Evolutionary conservation across 495 filamentous ascomycete species (phyloP).

Genomic region (Zalerion maritima): DNA sequence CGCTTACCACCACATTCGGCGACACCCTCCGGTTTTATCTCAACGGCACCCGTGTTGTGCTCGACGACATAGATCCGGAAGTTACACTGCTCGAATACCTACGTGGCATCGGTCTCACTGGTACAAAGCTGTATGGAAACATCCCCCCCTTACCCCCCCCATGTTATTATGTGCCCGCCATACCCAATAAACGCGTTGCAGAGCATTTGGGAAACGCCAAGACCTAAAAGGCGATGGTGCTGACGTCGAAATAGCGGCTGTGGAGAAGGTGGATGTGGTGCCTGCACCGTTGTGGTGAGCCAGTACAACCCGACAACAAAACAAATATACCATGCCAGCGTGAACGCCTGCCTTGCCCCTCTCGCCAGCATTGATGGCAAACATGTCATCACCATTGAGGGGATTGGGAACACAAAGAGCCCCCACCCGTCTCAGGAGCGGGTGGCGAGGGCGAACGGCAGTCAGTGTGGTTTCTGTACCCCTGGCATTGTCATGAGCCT

Average conservation of each 20-base stretch:
- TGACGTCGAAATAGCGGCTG: constrained; percentile 47
- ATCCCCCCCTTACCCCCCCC: constrained; percentile 5
- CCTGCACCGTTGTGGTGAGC: constrained; percentile 90
- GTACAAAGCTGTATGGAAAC: constrained; percentile 39
- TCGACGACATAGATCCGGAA: constrained; percentile 78
- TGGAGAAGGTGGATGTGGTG: constrained; percentile 91
- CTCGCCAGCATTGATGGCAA: constrained; percentile 90
- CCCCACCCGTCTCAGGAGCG: constrained; percentile 90
- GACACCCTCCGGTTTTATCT: constrained; percentile 71
- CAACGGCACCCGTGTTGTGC: constrained; percentile 79
- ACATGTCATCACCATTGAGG: constrained; percentile 95
- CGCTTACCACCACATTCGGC: constrained; percentile 26
- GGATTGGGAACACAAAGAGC: constrained; percentile 77
- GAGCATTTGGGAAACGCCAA: constrained; percentile 2
- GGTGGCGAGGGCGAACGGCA: constrained; percentile 59
- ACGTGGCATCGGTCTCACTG: constrained; percentile 74
- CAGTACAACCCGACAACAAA: constrained; percentile 86
- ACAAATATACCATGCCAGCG: constrained; percentile 77
- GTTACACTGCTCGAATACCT: constrained; percentile 89
- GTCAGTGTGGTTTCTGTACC: constrained; percentile 76
- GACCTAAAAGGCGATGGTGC: constrained; percentile 4
- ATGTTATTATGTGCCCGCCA: constrained; percentile 9
- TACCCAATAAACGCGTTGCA: constrained; percentile 10
- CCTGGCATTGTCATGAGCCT: constrained; percentile 96
- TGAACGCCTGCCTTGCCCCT: constrained; percentile 90